These are phyloP conservation scores for Suillus ampliporus DNA, from an alignment of 768 basidiomycete species.

Conservation along the genomic window DNA sequence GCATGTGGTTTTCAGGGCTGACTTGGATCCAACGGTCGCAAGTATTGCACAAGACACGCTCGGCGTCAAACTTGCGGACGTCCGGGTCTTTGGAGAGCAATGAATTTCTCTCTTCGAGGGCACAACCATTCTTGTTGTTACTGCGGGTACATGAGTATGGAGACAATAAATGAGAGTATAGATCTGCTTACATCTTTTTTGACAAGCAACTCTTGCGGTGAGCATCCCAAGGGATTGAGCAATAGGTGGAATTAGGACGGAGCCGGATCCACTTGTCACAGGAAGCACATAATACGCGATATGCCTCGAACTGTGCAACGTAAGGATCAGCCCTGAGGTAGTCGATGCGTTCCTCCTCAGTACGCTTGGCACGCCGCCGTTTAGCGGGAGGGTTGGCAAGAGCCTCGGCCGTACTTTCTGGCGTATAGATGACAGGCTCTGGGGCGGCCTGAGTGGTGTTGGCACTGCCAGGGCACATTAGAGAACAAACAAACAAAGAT, in stretches of 20 bases:
- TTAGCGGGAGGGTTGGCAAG: constrained; percentile 59
- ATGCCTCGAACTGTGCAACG: constrained; percentile 81
- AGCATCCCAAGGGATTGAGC: constrained; percentile 89
- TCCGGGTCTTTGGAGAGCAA: constrained; percentile 68
- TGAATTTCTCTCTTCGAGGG: constrained; percentile 64
- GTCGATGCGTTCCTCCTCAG: constrained; percentile 77
- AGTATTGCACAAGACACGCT: constrained; percentile 69
- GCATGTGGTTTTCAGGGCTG: constrained; percentile 61
- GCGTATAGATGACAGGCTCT: constrained; percentile 49
- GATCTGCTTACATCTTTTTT: constrained; percentile 66
- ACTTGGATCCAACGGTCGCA: constrained; percentile 75
- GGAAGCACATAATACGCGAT: constrained; percentile 76
- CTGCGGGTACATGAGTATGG: constrained; percentile 19
- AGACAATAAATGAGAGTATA: constrained; percentile 11
- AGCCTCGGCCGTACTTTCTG: constrained; percentile 46
- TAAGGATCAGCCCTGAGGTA: constrained; percentile 74
- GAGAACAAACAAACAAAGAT: constrained; percentile 14
- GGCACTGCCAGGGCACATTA: constrained; percentile 25
- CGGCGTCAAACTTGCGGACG: constrained; percentile 76
- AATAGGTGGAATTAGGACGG: constrained; percentile 86
- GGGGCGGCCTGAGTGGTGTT: constrained; percentile 38
- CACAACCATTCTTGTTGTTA: constrained; percentile 57
- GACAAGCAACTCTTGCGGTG: constrained; percentile 83
- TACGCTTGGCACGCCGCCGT: constrained; percentile 74
- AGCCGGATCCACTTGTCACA: constrained; percentile 89